Evolutionary conservation across 164 flowering plant genomes (phyloP).

Genomic region (Buxus sempervirens): DNA sequence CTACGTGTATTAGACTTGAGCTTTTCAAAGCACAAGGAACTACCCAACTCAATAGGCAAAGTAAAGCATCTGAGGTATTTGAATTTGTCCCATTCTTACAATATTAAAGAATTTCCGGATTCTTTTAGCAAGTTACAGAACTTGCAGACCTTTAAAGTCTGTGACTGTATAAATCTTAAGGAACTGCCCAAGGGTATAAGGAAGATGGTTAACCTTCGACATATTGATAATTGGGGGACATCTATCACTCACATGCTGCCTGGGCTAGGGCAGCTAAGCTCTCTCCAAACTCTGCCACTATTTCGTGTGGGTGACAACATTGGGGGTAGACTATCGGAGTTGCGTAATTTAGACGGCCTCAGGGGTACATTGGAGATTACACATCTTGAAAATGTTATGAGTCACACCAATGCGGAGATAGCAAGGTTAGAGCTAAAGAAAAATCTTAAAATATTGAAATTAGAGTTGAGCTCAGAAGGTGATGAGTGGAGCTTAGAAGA

Average conservation of each 20-base stretch:
- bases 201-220: constrained; percentile 6
- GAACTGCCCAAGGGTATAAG: constrained; percentile 10
- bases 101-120: constrained; percentile 1
- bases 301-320: not conserved
- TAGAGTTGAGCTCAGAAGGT: not conserved
- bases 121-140: constrained; percentile 6
- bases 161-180: not conserved
- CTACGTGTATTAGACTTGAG: constrained; percentile 8
- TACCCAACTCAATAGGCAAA: constrained; percentile 1
- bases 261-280: no score
- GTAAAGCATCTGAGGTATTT: constrained; percentile 21
- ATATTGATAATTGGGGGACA: not conserved
- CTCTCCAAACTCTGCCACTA: not conserved
- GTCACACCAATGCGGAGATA: not conserved
- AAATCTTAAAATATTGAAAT: not conserved
- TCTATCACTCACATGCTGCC: not conserved
- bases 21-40: not conserved
- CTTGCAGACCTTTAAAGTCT: constrained; percentile 12
- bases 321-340: not conserved
- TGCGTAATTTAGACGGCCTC: not conserved
- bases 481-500: no score
- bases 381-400: constrained; percentile 8
- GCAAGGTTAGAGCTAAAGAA: not conserved
- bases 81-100: not conserved
- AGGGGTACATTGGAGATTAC: constrained; percentile 3